Conservation (phyloP, 1,284 basidiomycete genomes). For the Xerocomus amazonicus region DNA sequence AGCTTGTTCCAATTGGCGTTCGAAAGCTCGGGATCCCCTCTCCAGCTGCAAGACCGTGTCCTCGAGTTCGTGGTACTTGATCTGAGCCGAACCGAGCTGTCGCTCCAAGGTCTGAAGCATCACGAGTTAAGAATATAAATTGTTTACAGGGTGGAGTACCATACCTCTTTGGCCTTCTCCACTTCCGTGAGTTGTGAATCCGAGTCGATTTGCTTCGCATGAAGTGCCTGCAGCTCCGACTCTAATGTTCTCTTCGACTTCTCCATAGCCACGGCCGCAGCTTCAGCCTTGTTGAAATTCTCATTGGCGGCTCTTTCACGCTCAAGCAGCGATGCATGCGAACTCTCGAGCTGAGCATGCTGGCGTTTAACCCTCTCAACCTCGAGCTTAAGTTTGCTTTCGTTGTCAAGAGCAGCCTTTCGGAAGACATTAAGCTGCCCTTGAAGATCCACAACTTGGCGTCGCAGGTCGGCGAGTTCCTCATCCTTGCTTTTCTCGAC, state of each 20-base stretch:
- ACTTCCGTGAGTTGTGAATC: conserved; percentile 67
- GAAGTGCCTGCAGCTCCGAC: conserved; percentile 70
- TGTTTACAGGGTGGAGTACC: conserved; percentile 13
- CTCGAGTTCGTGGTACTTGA: conserved; percentile 82
- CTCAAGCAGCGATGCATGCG: conserved; percentile 62
- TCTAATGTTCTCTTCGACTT: conserved; percentile 69
- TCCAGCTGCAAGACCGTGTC: conserved; percentile 83
- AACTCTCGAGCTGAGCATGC: conserved; percentile 51
- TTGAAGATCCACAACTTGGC: conserved; percentile 58
- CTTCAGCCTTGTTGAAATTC: conserved; percentile 51
- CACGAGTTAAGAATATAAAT: conserved; percentile 2
- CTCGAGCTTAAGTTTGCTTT: conserved; percentile 68
- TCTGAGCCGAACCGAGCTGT: conserved; percentile 67
- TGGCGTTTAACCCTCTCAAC: conserved; percentile 59
- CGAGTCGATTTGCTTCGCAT: conserved; percentile 68
- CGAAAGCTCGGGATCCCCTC: conserved; percentile 73
- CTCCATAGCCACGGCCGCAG: conserved; percentile 60
- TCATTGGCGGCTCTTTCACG: conserved; percentile 52
- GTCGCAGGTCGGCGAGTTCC: conserved; percentile 76
- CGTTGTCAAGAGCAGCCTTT: conserved; percentile 53
- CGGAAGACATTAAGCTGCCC: conserved; percentile 38
- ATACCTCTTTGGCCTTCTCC: conserved; percentile 68
- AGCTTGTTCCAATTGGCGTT: conserved; percentile 66
- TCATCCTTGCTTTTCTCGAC: conserved; percentile 86
- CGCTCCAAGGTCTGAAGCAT: conserved; percentile 53